Conservation (phyloP, 495 filamentous ascomycete species). For the Aspergillus panamensis region DNA sequence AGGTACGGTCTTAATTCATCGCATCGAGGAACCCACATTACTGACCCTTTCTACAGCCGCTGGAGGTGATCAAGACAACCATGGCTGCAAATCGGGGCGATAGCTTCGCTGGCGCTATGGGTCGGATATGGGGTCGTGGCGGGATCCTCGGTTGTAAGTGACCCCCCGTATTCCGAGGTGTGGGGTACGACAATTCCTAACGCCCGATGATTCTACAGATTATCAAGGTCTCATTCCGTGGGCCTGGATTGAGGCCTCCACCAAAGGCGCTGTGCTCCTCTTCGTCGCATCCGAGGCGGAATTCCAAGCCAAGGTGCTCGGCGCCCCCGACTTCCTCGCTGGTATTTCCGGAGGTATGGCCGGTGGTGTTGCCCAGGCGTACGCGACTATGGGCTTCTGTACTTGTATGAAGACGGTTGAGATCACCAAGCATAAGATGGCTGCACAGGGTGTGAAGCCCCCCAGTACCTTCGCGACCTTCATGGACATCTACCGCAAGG, state of each 20-base stretch:
- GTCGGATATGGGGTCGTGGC: slow-evolving; percentile 88
- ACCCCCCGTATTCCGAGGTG: slow-evolving; percentile 19
- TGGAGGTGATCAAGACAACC: slow-evolving; percentile 98
- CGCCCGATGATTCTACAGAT: slow-evolving; percentile 51
- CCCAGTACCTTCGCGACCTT: slow-evolving; percentile 89
- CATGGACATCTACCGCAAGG: slow-evolving; percentile 92
- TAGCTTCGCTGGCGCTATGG: slow-evolving; percentile 75
- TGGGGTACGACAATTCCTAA: slow-evolving; percentile 18
- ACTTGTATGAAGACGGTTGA: slow-evolving; percentile 99
- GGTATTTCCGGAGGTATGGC: slow-evolving; percentile 91
- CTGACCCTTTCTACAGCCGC: slow-evolving; percentile 57
- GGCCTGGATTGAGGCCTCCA: slow-evolving; percentile 99
- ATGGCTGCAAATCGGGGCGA: slow-evolving; percentile 96
- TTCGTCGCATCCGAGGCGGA: slow-evolving; percentile 99
- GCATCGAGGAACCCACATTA: neutral
- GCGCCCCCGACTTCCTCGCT: slow-evolving; percentile 78
- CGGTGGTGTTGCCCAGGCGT: slow-evolving; percentile 94
- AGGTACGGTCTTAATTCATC: slow-evolving; percentile 47
- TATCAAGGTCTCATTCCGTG: slow-evolving; percentile 99
- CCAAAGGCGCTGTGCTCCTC: slow-evolving; percentile 97
- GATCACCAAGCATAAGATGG: slow-evolving; percentile 97
- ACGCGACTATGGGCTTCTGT: slow-evolving; percentile 99
- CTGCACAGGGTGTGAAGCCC: slow-evolving; percentile 74
- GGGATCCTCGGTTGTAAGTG: slow-evolving; percentile 92
- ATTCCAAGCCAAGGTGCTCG: slow-evolving; percentile 77